Base-by-base conservation (phyloP, 202 grass and related monocot species). In the Alloteropsis angusta region DNA sequence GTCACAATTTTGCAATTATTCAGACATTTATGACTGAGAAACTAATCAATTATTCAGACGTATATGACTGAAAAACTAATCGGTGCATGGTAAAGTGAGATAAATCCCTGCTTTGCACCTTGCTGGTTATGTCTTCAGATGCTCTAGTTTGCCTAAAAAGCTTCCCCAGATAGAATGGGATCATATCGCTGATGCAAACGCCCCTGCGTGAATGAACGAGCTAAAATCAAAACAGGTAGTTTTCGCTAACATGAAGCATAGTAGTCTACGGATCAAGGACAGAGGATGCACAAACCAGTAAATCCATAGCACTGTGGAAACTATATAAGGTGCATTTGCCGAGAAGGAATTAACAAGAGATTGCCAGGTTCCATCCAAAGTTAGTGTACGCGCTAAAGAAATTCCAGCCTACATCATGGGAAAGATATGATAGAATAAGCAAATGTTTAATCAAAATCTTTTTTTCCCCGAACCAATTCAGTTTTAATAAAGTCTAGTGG, bases 161-260 rank as follows among this genome's bases (percentile, higher is more conserved):
- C 72, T 89, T 93, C 18, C 93, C 93, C 21, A 93, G 19, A 74
- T 86, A 97, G 67, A 97, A 97, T 43, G 90, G 90, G 72, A 93
- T 80, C 90, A 97, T 85, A 81, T 97, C 90, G 14, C 90, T 97
- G 19, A 97, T 84, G 84, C 90, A 97, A 86, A 97, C 90, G 13
- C 93, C 93, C 93, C 93, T 97, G 67, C 58, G 84, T 61, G 17
- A 81, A 74, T 49, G 16, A 38, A 83, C 28, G 15, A 28, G 21
- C 71, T 48, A 74, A 60, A 63, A 21, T 41, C 28, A 44, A 7
- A 43, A 10, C 18, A 39, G 11, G 68, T 74, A 39, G 5, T 21
- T 64, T 55, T 81, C 11, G 28, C 47, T 18, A 23, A 55, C n/a
- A 46, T 21, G 62, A 62, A 19, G 22, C 6, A n/a, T 4, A 57